These are phyloP conservation scores for Pleurotus giganteus DNA, from an alignment of 768 basidiomycete species.

Conservation along the genomic window DNA sequence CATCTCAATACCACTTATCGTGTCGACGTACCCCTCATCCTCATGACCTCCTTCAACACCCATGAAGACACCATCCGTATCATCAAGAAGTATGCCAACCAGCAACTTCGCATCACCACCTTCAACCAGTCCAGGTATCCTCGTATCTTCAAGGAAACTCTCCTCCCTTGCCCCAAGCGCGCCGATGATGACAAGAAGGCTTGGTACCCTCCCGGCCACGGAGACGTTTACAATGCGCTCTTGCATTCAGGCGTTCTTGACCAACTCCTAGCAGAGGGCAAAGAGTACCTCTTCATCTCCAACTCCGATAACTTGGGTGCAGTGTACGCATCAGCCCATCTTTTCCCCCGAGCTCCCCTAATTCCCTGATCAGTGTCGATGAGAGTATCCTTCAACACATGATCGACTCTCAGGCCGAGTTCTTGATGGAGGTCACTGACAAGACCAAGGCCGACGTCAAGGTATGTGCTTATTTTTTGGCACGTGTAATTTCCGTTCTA, in stretches of 20 bases:
- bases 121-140: constrained; percentile 97
- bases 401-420: constrained; percentile 78
- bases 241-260: constrained; percentile 89
- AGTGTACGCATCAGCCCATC: constrained; percentile 48
- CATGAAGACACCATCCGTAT: constrained; percentile 94
- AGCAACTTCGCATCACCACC: constrained; percentile 88
- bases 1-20: constrained; percentile 84
- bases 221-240: constrained; percentile 93
- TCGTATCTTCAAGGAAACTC: constrained; percentile 85
- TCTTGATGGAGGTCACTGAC: constrained; percentile 94
- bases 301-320: constrained; percentile 98
- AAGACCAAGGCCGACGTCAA: constrained; percentile 89
- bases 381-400: constrained; percentile 84
- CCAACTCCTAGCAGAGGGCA: constrained; percentile 85
- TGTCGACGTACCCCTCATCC: constrained; percentile 93
- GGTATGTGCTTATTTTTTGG: constrained; percentile 21
- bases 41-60: constrained; percentile 99
- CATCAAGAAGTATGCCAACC: constrained; percentile 95
- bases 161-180: constrained; percentile 78
- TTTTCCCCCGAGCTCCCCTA: constrained; percentile 19
- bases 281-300: constrained; percentile 96
- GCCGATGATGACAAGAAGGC: constrained; percentile 82
- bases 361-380: constrained; percentile 55
- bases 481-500: too few relatives aligned
- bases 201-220: constrained; percentile 98